Evolutionary conservation across 371 early-diverging fungal species (phyloP).

Genomic region (Mucor lusitanicus): DNA sequence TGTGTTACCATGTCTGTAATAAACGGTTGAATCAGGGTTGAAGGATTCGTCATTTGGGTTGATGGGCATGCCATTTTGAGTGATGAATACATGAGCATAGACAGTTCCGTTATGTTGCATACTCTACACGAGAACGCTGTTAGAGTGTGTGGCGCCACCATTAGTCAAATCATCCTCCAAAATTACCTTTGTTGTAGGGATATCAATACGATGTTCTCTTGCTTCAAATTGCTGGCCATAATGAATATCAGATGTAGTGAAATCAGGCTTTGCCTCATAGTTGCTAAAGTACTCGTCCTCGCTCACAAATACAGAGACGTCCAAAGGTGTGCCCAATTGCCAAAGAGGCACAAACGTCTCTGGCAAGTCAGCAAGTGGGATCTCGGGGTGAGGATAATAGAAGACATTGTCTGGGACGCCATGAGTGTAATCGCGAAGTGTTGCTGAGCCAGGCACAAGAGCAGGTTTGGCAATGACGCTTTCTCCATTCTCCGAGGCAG

Average conservation of each 20-base stretch:
- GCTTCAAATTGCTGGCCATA: slow-evolving; percentile 62
- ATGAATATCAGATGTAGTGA: slow-evolving; percentile 57
- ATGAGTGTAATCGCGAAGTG: slow-evolving; percentile 32
- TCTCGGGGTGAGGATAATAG: slow-evolving; percentile 36
- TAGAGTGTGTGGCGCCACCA: too few relatives aligned
- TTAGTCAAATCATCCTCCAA: not conserved
- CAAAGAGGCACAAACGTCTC: slow-evolving; percentile 43
- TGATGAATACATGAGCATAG: slow-evolving; percentile 82
- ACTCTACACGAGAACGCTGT: slow-evolving; percentile 28
- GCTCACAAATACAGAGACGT: slow-evolving; percentile 56
- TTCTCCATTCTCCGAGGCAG: slow-evolving; percentile 1
- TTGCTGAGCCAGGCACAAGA: slow-evolving; percentile 2
- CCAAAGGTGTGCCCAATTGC: slow-evolving; percentile 36
- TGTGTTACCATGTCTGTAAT: slow-evolving; percentile 59
- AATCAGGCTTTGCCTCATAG: slow-evolving; percentile 54
- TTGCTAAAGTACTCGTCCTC: slow-evolving; percentile 57
- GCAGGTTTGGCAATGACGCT: not conserved
- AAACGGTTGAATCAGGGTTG: slow-evolving; percentile 47
- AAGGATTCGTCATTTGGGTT: slow-evolving; percentile 49
- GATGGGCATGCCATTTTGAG: slow-evolving; percentile 51
- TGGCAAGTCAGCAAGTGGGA: slow-evolving; percentile 35
- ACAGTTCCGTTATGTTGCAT: slow-evolving; percentile 83
- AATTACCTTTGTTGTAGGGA: slow-evolving; percentile 44
- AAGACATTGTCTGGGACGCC: slow-evolving; percentile 37
- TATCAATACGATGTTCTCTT: slow-evolving; percentile 40